Conservation (phyloP, 2,329 filamentous ascomycete species). For the Sporothrix dimorphospora region DNA sequence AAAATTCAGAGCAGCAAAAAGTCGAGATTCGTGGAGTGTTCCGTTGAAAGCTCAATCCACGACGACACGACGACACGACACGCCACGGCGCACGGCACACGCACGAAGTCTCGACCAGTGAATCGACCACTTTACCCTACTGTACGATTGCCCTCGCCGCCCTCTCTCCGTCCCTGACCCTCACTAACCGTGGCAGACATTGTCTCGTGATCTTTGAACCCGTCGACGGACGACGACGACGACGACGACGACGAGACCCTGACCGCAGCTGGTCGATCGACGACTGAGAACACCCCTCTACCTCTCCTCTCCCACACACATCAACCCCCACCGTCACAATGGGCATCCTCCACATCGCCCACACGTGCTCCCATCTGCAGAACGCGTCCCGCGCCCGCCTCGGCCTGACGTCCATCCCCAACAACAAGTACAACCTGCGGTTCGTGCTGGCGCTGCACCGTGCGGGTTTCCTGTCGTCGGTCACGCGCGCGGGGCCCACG, state of each 20-base stretch:
- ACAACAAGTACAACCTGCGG: conserved; percentile 77
- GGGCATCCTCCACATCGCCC: conserved; percentile 68
- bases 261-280: background rate
- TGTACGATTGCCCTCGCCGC: background rate
- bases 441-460: conserved; percentile 79
- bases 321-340: conserved; percentile 36
- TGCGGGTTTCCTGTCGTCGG: conserved; percentile 76
- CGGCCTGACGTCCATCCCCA: conserved; percentile 79
- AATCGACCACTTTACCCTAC: background rate
- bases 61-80: conserved; percentile 9
- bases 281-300: background rate
- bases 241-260: conserved; percentile 5
- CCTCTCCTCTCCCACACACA: background rate
- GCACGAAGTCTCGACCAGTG: background rate
- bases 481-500: conserved; percentile 69
- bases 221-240: background rate
- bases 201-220: conserved; percentile 8
- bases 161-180: background rate
- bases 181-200: background rate
- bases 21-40: background rate
- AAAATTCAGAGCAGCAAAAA: conserved; percentile 13
- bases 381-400: conserved; percentile 85
- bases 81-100: background rate
- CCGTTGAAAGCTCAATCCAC: background rate
- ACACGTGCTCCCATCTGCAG: conserved; percentile 88